These are phyloP conservation scores for Exophiala lecanii-corni DNA, from an alignment of 2,329 filamentous ascomycete species.

Conservation along the genomic window DNA sequence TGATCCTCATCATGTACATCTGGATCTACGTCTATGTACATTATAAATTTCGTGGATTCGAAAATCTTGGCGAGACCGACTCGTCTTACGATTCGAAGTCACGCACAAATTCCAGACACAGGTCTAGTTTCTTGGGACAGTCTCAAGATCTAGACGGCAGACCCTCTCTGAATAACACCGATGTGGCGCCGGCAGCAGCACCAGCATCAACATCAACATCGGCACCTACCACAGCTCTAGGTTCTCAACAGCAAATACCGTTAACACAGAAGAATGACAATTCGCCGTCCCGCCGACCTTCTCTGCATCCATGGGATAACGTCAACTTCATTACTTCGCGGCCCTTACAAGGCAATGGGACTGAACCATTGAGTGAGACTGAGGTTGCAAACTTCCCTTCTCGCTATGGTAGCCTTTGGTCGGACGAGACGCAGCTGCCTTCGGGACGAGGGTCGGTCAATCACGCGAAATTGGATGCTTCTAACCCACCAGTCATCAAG, in stretches of 20 bases:
- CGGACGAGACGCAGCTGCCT: constrained; percentile 13
- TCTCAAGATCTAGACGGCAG: neutral
- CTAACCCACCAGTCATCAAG: neutral
- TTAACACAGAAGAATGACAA: too few relatives aligned
- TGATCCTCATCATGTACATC: constrained; percentile 61
- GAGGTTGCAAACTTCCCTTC: neutral
- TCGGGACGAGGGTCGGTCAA: neutral
- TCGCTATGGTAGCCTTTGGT: constrained; percentile 15
- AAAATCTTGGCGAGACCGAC: constrained; percentile 19
- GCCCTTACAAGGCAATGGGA: neutral
- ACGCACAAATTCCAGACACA: constrained; percentile 3
- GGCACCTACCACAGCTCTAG: neutral
- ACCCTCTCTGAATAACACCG: neutral
- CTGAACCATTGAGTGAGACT: neutral
- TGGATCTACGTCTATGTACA: constrained; percentile 67
- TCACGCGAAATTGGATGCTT: neutral
- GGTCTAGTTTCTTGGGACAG: neutral
- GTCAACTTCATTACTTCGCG: constrained; percentile 23
- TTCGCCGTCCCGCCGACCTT: neutral
- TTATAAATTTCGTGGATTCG: constrained; percentile 38
- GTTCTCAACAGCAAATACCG: neutral
- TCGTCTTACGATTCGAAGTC: constrained; percentile 7
- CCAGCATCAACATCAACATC: neutral
- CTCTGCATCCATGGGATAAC: constrained; percentile 20
- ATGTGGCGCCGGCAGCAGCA: neutral